A percentile compares a stretch with the other conserved stretches of the same genome.
These are phyloP conservation scores for Phytophthora capsici DNA, from an alignment of 352 stramenopile species.

Conservation along the genomic window DNA sequence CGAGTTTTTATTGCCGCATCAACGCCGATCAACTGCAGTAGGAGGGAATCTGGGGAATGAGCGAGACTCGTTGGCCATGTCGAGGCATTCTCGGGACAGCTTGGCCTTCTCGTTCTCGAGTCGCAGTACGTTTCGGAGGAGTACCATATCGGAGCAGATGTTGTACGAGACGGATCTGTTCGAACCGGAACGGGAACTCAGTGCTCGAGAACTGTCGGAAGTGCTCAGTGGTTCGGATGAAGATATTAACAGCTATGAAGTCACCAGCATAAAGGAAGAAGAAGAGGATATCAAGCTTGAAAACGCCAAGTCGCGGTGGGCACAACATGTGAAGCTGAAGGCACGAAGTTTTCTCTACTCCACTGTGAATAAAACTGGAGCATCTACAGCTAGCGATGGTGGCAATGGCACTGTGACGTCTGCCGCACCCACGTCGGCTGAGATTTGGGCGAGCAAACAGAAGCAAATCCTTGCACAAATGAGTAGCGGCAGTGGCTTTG, in stretches of 20 bases:
- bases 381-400: constrained; percentile 10
- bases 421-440: constrained; percentile 45
- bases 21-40: constrained; percentile 34
- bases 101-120: constrained; percentile 77
- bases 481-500: constrained; percentile 31
- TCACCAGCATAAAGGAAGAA: constrained; percentile 88
- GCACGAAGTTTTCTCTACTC: constrained; percentile 79
- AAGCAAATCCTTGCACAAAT: constrained; percentile 72
- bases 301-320: constrained; percentile 84
- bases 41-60: constrained; percentile 33
- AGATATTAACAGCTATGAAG: constrained; percentile 71
- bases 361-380: constrained; percentile 50
- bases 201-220: constrained; percentile 72
- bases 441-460: constrained; percentile 80
- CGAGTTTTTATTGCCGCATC: constrained; percentile 58
- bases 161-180: constrained; percentile 85
- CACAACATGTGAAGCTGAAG: constrained; percentile 88
- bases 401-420: constrained; percentile 39
- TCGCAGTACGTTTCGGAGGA: constrained; percentile 79
- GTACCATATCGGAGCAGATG: constrained; percentile 87
- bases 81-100: constrained; percentile 46
- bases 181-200: constrained; percentile 82
- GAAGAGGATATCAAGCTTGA: constrained; percentile 85
- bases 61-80: constrained; percentile 48
- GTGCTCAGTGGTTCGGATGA: constrained; percentile 71